phyloP scores from a whole-genome alignment of 2,329 filamentous ascomycete genomes.

The Verticillium alfalfae region DNA sequence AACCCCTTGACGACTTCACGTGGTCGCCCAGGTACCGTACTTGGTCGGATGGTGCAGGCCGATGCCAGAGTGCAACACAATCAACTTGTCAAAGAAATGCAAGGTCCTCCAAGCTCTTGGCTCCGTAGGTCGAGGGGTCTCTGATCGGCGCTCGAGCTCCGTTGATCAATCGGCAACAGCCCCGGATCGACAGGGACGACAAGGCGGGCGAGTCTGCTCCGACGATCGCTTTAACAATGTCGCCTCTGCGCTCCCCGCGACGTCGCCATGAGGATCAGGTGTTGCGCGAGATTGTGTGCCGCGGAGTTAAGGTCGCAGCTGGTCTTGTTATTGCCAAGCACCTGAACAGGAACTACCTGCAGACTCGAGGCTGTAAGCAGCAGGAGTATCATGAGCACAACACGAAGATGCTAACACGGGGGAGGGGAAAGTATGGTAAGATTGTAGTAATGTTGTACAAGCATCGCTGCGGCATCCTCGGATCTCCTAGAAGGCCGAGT shows the following conservation, averaged over 20 bases:
- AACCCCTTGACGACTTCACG: not conserved
- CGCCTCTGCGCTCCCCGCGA: not conserved
- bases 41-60: not conserved
- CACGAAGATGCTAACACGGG: not conserved
- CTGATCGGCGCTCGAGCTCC: not conserved
- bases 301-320: not conserved
- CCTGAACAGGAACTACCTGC: not conserved
- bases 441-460: not conserved
- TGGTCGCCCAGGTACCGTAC: not conserved
- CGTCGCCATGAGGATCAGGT: not conserved
- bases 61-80: not conserved
- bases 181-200: slow-evolving; percentile 2
- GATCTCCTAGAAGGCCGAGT: not conserved
- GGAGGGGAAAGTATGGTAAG: not conserved
- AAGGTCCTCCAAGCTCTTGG: not conserved
- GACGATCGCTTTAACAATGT: not conserved
- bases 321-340: not conserved
- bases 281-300: not conserved
- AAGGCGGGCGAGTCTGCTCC: not conserved
- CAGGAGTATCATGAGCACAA: not conserved
- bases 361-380: not conserved
- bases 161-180: not conserved
- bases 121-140: not conserved
- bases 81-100: not conserved
- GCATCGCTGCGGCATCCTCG: not conserved